A percentile compares a stretch with the other conserved stretches of the same genome.
Evolutionary conservation across 345 rosid genomes (phyloP).

Genomic region (Nephelium lappaceum): DNA sequence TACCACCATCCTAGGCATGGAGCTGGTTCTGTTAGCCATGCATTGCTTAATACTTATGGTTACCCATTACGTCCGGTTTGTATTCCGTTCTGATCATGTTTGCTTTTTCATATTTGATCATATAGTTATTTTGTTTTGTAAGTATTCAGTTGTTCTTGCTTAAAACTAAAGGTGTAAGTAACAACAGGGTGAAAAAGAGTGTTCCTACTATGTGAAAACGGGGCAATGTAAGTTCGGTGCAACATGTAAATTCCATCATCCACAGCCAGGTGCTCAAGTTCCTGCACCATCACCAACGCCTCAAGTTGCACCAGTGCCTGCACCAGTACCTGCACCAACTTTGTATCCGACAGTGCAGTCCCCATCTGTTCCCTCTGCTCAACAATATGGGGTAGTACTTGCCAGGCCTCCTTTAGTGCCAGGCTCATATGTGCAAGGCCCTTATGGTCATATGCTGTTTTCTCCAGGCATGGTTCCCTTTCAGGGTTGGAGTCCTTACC

Average conservation of each 20-base stretch:
- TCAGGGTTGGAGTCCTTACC: constrained; percentile 71
- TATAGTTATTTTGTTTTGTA: neutral
- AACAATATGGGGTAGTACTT: constrained; percentile 71
- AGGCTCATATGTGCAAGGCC: constrained; percentile 67
- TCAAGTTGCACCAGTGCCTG: constrained; percentile 50
- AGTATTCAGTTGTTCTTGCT: constrained; percentile 10
- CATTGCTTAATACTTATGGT: constrained; percentile 63
- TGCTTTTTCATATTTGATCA: neutral
- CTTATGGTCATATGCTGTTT: constrained; percentile 74
- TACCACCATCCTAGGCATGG: constrained; percentile 90
- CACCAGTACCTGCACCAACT: constrained; percentile 40
- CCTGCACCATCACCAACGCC: constrained; percentile 53
- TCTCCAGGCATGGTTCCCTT: constrained; percentile 74
- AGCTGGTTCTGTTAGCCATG: constrained; percentile 52
- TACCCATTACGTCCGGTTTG: constrained; percentile 90
- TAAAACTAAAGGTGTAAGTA: constrained; percentile 7
- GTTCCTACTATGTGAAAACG: constrained; percentile 84
- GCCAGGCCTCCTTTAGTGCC: constrained; percentile 78
- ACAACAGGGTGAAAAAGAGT: constrained; percentile 87
- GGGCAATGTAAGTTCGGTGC: constrained; percentile 89
- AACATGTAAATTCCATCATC: constrained; percentile 90
- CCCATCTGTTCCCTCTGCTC: constrained; percentile 58
- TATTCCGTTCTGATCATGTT: constrained; percentile 22
- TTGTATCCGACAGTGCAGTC: constrained; percentile 66
- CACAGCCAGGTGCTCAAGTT: constrained; percentile 56